phyloP scores from a whole-genome alignment of 495 filamentous ascomycete genomes.

The Aspergillus sclerotiicarbonarius region DNA sequence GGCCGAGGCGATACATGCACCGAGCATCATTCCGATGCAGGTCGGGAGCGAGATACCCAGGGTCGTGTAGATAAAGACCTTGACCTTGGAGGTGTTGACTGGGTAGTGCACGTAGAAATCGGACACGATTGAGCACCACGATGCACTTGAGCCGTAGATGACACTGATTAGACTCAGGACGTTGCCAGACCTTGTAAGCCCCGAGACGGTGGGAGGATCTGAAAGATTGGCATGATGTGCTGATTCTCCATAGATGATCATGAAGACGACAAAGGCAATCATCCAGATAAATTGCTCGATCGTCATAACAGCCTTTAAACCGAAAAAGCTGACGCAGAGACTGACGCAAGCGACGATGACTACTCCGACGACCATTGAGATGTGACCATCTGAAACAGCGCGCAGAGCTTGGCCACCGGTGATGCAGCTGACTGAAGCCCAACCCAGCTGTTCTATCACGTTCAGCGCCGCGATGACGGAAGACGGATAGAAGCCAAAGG shows the following conservation, averaged over 20 bases:
- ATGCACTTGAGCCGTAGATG: slow-evolving; percentile 57
- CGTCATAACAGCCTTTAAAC: slow-evolving; percentile 53
- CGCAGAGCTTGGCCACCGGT: slow-evolving; percentile 38
- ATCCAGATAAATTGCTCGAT: slow-evolving; percentile 64
- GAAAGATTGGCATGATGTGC: slow-evolving; percentile 46
- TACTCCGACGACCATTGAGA: slow-evolving; percentile 41
- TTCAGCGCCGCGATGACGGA: slow-evolving; percentile 32
- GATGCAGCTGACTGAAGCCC: slow-evolving; percentile 38
- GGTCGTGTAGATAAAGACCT: slow-evolving; percentile 51
- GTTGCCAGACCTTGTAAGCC: slow-evolving; percentile 41
- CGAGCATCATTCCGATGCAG: slow-evolving; percentile 53
- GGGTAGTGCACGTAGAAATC: slow-evolving; percentile 67
- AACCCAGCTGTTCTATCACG: slow-evolving; percentile 33
- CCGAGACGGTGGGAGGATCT: slow-evolving; percentile 34
- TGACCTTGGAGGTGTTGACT: slow-evolving; percentile 44
- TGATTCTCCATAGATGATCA: slow-evolving; percentile 55
- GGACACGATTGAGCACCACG: slow-evolving; percentile 58
- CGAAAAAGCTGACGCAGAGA: slow-evolving; percentile 58
- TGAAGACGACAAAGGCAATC: slow-evolving; percentile 54
- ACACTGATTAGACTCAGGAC: slow-evolving; percentile 54
- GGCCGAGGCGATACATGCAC: slow-evolving; percentile 52
- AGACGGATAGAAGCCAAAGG: slow-evolving; percentile 33
- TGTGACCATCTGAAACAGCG: slow-evolving; percentile 33
- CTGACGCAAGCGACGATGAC: slow-evolving; percentile 50
- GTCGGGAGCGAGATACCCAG: slow-evolving; percentile 52